Percentiles rank a stretch among this genome's conserved stretches.
These are phyloP conservation scores for Cystoisospora suis DNA, from an alignment of 169 alveolate species.

Conservation along the genomic window DNA sequence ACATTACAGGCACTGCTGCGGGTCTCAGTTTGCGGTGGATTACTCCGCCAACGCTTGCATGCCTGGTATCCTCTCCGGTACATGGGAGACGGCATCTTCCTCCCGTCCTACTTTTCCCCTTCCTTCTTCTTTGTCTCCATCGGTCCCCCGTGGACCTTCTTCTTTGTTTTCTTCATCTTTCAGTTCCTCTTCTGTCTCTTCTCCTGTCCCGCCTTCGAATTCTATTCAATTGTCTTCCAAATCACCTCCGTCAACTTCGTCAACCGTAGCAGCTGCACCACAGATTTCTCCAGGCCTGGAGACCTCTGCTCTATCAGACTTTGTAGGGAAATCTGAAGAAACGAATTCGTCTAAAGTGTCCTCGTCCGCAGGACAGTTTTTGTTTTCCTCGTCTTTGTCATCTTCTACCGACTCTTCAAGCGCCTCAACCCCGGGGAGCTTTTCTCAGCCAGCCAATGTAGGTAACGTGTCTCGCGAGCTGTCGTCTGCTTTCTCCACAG, in stretches of 20 bases:
- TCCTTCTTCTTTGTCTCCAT: neutral
- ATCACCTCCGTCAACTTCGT: neutral
- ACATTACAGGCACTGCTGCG: conserved; percentile 39
- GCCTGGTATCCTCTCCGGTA: neutral
- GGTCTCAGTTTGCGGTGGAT: neutral
- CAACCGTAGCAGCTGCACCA: neutral
- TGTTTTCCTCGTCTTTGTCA: too few relatives aligned
- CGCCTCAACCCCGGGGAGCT: too few relatives aligned
- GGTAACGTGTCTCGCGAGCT: too few relatives aligned
- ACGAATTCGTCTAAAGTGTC: too few relatives aligned
- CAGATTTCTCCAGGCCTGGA: neutral
- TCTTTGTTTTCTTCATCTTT: neutral
- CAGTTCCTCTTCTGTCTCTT: neutral
- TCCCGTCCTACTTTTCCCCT: neutral
- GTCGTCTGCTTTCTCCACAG: too few relatives aligned
- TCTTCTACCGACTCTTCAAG: too few relatives aligned
- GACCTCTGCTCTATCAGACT: neutral
- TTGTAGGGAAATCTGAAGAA: neutral
- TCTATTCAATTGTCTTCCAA: neutral
- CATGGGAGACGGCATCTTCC: neutral
- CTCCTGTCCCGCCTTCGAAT: neutral
- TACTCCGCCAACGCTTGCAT: neutral
- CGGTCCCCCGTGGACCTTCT: neutral
- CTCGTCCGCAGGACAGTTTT: too few relatives aligned
- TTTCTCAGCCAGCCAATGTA: too few relatives aligned